A percentile compares a stretch with the other conserved stretches of the same genome.
These are phyloP conservation scores for Copromyces sp. DNA, from an alignment of 495 filamentous ascomycete genomes.

Conservation along the genomic window DNA sequence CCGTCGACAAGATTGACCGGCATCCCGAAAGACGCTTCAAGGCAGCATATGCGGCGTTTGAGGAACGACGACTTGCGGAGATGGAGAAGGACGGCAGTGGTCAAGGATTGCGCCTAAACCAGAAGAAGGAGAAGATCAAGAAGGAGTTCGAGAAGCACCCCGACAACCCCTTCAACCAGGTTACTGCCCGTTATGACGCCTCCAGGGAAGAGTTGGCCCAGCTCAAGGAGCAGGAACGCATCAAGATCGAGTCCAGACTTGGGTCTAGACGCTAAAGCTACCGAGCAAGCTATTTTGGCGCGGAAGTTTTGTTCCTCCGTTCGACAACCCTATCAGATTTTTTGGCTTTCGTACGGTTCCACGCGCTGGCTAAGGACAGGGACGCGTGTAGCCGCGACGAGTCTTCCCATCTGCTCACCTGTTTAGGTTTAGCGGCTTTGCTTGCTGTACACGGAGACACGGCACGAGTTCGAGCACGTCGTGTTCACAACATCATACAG, in stretches of 20 bases:
- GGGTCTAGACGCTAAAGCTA: slow-evolving; percentile 16
- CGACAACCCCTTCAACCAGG: slow-evolving; percentile 92
- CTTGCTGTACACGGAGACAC: background rate
- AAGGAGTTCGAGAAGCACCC: slow-evolving; percentile 87
- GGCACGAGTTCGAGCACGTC: background rate
- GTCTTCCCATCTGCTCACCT: background rate
- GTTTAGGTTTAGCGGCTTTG: background rate
- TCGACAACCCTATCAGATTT: background rate
- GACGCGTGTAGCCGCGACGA: background rate
- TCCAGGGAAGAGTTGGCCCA: slow-evolving; percentile 66
- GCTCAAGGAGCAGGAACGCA: slow-evolving; percentile 55
- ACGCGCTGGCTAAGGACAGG: slow-evolving; percentile 7
- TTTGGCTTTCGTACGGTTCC: background rate
- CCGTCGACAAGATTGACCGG: slow-evolving; percentile 59
- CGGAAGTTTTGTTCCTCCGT: background rate
- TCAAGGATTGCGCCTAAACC: slow-evolving; percentile 63
- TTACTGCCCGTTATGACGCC: slow-evolving; percentile 59
- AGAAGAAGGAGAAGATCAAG: slow-evolving; percentile 65
- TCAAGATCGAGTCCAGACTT: slow-evolving; percentile 65
- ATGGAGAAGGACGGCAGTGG: slow-evolving; percentile 64
- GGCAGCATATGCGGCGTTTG: slow-evolving; percentile 79
- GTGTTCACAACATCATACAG: background rate
- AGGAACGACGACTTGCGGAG: slow-evolving; percentile 75
- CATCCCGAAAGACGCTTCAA: slow-evolving; percentile 80
- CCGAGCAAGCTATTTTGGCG: background rate